These are phyloP conservation scores for Ochromonas danica DNA, from an alignment of 108 stramenopile genomes.

Conservation along the genomic window DNA sequence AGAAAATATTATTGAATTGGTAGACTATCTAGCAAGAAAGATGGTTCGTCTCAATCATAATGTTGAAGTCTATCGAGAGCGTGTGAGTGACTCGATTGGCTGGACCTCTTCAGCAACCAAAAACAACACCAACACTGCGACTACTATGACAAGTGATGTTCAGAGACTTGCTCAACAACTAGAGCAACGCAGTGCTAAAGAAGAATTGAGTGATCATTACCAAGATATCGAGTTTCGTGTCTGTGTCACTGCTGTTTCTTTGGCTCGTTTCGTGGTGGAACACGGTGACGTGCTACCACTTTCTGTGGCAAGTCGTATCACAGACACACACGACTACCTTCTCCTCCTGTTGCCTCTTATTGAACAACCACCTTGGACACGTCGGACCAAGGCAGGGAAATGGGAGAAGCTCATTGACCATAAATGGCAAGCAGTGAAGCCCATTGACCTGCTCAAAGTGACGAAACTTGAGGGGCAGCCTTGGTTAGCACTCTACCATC, in stretches of 20 bases:
- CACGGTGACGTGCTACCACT: slow-evolving; percentile 52
- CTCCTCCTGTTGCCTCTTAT: slow-evolving; percentile 67
- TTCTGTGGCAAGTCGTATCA: slow-evolving; percentile 37
- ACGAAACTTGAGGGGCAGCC: slow-evolving; percentile 72
- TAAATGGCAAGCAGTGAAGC: slow-evolving; percentile 61
- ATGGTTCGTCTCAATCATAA: slow-evolving; percentile 44
- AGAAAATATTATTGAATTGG: slow-evolving; percentile 55
- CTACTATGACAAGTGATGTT: background rate
- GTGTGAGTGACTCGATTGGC: slow-evolving; percentile 33
- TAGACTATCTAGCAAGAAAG: slow-evolving; percentile 60
- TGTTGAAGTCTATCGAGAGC: background rate
- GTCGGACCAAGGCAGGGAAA: slow-evolving; percentile 43
- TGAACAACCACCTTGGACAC: slow-evolving; percentile 80
- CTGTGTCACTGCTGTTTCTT: slow-evolving; percentile 51
- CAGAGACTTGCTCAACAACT: slow-evolving; percentile 25
- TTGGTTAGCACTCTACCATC: slow-evolving; percentile 73
- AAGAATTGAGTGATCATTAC: slow-evolving; percentile 35
- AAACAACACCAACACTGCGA: background rate
- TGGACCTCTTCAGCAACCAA: background rate
- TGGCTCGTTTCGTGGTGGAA: slow-evolving; percentile 60
- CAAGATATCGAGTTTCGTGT: slow-evolving; percentile 48
- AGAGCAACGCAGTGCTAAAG: slow-evolving; percentile 1
- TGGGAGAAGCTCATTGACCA: slow-evolving; percentile 72
- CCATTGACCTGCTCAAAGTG: slow-evolving; percentile 62
- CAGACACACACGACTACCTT: slow-evolving; percentile 72